Conservation (phyloP, 352 stramenopile genomes). For the Globisporangium nagaii region DNA sequence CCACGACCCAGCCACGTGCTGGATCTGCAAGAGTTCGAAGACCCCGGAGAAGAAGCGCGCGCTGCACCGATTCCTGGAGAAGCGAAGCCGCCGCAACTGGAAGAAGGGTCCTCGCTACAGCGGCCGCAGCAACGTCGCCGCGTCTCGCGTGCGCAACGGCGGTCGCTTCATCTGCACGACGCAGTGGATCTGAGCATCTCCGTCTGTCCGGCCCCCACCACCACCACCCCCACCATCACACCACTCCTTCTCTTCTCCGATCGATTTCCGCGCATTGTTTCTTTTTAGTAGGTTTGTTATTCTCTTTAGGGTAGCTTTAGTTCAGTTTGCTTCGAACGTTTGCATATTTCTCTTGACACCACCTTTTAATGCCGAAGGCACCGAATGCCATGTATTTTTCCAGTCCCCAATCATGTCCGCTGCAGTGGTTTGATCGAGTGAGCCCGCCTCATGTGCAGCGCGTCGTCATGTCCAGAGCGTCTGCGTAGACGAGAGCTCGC, state of each 20-base stretch:
- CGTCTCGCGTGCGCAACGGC: constrained; percentile 73
- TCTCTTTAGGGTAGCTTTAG: constrained; percentile 8
- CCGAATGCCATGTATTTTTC: constrained; percentile 14
- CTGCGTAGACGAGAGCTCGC: too few relatives aligned
- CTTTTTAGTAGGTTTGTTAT: constrained; percentile 11
- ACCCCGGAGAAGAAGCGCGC: constrained; percentile 75
- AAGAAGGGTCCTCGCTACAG: constrained; percentile 78
- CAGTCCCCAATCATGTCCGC: not conserved
- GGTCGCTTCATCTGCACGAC: constrained; percentile 80
- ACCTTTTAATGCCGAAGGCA: constrained; percentile 5
- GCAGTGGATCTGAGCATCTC: constrained; percentile 61
- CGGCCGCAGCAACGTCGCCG: constrained; percentile 72
- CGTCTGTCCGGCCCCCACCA: not conserved
- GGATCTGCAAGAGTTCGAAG: constrained; percentile 86
- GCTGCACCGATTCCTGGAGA: constrained; percentile 78
- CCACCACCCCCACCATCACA: not conserved
- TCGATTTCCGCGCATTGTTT: constrained; percentile 13
- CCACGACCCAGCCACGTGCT: constrained; percentile 74
- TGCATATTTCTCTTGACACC: constrained; percentile 20
- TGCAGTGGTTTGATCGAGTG: too few relatives aligned
- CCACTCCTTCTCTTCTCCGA: constrained; percentile 6
- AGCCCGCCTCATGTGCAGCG: too few relatives aligned
- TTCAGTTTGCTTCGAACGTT: constrained; percentile 4
- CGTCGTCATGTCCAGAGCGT: too few relatives aligned
- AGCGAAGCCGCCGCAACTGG: constrained; percentile 78